Base-by-base conservation (phyloP, 148 eudicot genomes). In the Arbutus unedo region DNA sequence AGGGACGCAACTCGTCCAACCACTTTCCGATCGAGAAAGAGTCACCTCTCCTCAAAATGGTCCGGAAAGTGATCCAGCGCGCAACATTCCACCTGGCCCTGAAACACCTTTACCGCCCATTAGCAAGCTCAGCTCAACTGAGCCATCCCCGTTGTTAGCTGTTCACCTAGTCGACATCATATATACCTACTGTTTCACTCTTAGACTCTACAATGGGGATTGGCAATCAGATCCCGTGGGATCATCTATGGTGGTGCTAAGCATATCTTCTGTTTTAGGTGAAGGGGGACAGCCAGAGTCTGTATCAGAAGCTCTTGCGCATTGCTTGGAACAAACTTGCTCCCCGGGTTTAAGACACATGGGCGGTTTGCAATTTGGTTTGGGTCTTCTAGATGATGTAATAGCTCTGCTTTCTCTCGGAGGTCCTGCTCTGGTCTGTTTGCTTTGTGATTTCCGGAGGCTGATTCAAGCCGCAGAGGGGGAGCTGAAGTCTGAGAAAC, bases 191-290 rank as follows among this genome's bases (percentile, higher is more conserved):
- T 93, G 98, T 81, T 96, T 94, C 84, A 91, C 97, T 18, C 97
- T 96, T 50, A 91, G 98, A 59, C 90, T 96, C 38, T 94, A 94
- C 74, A 96, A 96, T 55, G 99, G 99, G 21, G 99, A 96, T 72
- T 96, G 98, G 97, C 79, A 78, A 79, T 90, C 97, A 44, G 99
- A 96, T 86, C 77, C 94, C 56, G 4, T 83, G 25, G 99, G 92
- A 83, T 90, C 99, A 68, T 83, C 90, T 16, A 87, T 82, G 83
- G 87, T 85, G 45, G 76, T 92, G 64, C 38, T 92, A 41, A 92
- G 92, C 38, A 78, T 94, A 41, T 96, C 99, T 53, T 90, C 91
- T 47, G 93, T 93, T 77, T 67, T 96, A 72, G 96, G 94, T 41
- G 90, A 91, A 83, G 87, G 87, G 23, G 88, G 86, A 3, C 88